Evolutionary conservation across 75 land plant species (phyloP).

Genomic region (Pinus tabuliformis): DNA sequence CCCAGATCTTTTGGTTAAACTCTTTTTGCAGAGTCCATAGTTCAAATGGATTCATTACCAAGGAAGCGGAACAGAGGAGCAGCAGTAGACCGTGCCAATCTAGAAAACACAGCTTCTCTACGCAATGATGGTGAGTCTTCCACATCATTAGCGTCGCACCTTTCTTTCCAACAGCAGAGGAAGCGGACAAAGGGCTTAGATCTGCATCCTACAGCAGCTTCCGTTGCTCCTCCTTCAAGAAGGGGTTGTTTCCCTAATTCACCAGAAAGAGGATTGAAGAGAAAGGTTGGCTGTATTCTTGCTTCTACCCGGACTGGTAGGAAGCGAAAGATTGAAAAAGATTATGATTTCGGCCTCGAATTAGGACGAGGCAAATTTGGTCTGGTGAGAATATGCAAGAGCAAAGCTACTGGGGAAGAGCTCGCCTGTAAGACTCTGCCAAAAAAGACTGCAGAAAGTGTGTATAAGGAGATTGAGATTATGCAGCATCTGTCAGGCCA

Average conservation of each 20-base stretch:
- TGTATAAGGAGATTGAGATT: constrained; percentile 34
- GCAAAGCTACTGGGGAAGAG: constrained; percentile 40
- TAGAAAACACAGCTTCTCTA: neutral
- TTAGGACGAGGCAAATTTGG: constrained; percentile 82
- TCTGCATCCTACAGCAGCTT: constrained; percentile 23
- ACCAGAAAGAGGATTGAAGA: constrained; percentile 47
- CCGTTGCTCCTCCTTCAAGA: constrained; percentile 42
- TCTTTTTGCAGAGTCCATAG: neutral
- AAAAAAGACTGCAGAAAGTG: constrained; percentile 18
- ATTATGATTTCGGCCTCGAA: constrained; percentile 30
- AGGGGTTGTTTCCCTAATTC: constrained; percentile 11
- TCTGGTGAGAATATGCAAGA: constrained; percentile 50
- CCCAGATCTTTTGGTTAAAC: neutral
- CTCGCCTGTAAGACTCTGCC: constrained; percentile 76
- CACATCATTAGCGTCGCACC: neutral
- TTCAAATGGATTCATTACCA: constrained; percentile 1
- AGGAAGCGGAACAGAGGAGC: neutral
- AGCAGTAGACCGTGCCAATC: neutral
- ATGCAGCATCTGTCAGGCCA: constrained; percentile 48
- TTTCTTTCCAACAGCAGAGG: neutral
- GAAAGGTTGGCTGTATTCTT: constrained; percentile 64
- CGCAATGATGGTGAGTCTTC: neutral
- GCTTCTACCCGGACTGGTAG: constrained; percentile 34
- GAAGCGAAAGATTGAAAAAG: constrained; percentile 43
- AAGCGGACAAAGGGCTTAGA: neutral